Base-by-base conservation (phyloP, 75 land plant genomes). In the Pinus tabuliformis region DNA sequence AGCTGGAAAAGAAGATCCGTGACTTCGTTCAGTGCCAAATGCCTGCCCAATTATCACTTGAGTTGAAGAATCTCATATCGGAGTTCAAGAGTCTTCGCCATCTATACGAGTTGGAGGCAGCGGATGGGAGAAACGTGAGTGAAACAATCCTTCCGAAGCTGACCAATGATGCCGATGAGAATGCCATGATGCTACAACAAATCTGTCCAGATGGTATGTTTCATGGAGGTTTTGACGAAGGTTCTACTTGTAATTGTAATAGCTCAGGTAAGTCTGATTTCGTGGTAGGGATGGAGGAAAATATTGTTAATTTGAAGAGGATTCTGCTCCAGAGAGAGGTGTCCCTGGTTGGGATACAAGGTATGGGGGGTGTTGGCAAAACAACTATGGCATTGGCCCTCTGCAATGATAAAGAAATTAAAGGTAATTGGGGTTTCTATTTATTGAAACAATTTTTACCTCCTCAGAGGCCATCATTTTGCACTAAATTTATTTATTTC, bases 361-460 rank as follows among this genome's bases (percentile, higher is more conserved):
- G 71, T n/a, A 68, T 68, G 9, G 71, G 71, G 16, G 71, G 71
- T 5, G 20, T 42, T 36, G 71, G 71, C 18, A 68, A 68, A 45
- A 68, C 71, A 42, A 68, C 52, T 8, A 42, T 36, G 71, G 71
- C 21, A 36, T 18, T 68, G 39, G 52, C 71, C 22, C 71, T 68
- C 49, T 68, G 52, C 9, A 68, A 6, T 20, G 71, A 68, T 18
- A 45, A 42, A 37, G n/a, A 17, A 68, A 18, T 68, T n/a, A 42
- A 68, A 42, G 71, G 71, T 68, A 45, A 63, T 24, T 14, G 26
- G 26, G 9, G 30, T 62, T 62, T 62, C 26, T 14, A 45, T 45
- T 45, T 45, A 45, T 45, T 45, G 8, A 45, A 45, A 45, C 6
- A 5, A 45, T 45, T 45, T 4, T 63, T 30, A 26, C 14, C 33